Conservation (phyloP, 148 eudicot species). For the Diospyros kaki region DNA sequence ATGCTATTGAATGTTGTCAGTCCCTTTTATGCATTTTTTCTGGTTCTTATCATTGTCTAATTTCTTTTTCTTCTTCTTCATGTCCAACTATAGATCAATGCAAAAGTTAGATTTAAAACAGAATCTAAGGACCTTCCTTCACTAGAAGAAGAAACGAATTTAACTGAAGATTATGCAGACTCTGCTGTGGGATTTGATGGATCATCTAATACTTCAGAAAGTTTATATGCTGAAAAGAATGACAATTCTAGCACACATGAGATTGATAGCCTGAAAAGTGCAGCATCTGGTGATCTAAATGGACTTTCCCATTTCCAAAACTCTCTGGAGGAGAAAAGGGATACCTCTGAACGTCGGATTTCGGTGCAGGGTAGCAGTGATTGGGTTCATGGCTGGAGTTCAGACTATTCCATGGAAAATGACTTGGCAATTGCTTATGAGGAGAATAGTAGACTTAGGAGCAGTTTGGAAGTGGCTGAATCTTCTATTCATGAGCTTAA, state of each 20-base stretch:
- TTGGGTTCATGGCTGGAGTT: conserved; percentile 51
- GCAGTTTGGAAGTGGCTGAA: conserved; percentile 68
- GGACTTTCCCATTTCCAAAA: conserved; percentile 40
- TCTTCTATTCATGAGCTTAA: conserved; percentile 60
- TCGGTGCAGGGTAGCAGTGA: conserved; percentile 38
- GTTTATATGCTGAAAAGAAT: conserved; percentile 72
- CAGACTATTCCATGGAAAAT: conserved; percentile 49
- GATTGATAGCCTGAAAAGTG: conserved; percentile 69
- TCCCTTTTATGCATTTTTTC: not conserved
- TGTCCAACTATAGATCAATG: conserved; percentile 36
- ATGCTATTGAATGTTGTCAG: not conserved
- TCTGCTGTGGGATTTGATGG: conserved; percentile 63
- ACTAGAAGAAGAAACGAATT: conserved; percentile 60
- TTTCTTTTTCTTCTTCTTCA: not conserved
- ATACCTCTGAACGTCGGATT: conserved; percentile 34
- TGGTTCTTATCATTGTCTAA: not conserved
- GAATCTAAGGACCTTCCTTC: conserved; percentile 67
- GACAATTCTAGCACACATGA: conserved; percentile 59
- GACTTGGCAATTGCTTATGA: conserved; percentile 55
- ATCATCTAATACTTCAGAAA: conserved; percentile 75
- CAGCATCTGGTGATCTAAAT: conserved; percentile 42
- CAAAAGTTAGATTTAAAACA: conserved; percentile 49
- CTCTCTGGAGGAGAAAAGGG: conserved; percentile 40
- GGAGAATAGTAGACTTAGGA: conserved; percentile 63
- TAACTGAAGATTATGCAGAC: conserved; percentile 57